These are phyloP conservation scores for Phialemoniopsis sp. DNA, from an alignment of 2,329 filamentous ascomycete genomes.

Conservation along the genomic window DNA sequence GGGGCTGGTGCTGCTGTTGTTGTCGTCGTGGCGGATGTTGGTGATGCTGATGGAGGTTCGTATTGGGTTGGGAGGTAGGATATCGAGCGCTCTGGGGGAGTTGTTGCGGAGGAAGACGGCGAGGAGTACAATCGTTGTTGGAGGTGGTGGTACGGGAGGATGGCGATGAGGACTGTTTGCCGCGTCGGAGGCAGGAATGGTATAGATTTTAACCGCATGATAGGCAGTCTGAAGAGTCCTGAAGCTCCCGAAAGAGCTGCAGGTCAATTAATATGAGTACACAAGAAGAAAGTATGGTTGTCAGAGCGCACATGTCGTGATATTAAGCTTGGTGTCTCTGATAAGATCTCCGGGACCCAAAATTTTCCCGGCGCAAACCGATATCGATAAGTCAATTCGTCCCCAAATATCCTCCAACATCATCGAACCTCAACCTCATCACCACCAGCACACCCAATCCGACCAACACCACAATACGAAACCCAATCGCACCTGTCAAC, in stretches of 20 bases:
- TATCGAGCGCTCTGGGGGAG: not conserved
- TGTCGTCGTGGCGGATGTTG: conserved; percentile 1
- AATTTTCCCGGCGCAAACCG: not conserved
- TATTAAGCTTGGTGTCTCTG: too few species aligned
- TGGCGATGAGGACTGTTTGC: too few species aligned
- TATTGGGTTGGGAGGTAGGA: not conserved
- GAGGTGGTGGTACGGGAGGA: too few species aligned
- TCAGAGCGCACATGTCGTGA: too few species aligned
- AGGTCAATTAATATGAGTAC: too few species aligned
- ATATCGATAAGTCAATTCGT: not conserved
- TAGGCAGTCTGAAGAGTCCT: too few species aligned
- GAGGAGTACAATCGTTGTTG: too few species aligned
- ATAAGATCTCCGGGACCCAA: not conserved
- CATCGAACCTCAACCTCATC: not conserved
- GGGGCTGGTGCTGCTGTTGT: conserved; percentile 8
- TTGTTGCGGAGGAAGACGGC: too few species aligned
- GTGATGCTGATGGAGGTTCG: conserved; percentile 1
- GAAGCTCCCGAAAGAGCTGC: too few species aligned
- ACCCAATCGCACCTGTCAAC: not conserved
- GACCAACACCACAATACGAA: not conserved
- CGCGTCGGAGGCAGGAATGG: too few species aligned
- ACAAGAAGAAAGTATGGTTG: too few species aligned
- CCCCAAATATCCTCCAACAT: not conserved
- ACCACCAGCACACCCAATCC: not conserved
- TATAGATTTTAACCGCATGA: too few species aligned